These are phyloP conservation scores for Aspergillus oerlinghausenensis DNA, from an alignment of 2,329 filamentous ascomycete genomes.

Conservation along the genomic window DNA sequence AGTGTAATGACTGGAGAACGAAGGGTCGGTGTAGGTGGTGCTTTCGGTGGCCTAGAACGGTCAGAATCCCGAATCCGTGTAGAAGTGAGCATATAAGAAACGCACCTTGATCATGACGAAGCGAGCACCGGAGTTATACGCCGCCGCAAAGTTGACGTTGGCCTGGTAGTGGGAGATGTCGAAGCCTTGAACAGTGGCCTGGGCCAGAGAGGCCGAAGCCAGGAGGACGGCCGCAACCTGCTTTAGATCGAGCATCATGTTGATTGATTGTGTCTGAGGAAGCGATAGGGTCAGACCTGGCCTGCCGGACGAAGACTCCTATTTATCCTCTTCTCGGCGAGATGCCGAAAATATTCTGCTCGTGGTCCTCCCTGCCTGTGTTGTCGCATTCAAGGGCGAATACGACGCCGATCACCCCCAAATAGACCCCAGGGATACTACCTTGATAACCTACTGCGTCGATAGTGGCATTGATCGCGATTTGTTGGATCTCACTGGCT, in stretches of 20 bases:
- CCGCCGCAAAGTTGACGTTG: slow-evolving; percentile 23
- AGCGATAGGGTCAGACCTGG: background rate
- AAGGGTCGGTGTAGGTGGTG: slow-evolving; percentile 43
- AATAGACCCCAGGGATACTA: background rate
- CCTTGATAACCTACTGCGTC: background rate
- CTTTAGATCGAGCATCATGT: background rate
- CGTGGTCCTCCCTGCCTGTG: background rate
- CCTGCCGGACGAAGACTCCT: background rate
- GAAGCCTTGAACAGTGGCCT: slow-evolving; percentile 27
- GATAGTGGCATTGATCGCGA: background rate
- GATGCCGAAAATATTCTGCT: background rate
- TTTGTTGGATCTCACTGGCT: background rate
- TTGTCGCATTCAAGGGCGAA: background rate
- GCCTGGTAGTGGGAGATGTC: slow-evolving; percentile 30
- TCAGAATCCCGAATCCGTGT: background rate
- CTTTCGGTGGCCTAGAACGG: slow-evolving; percentile 48
- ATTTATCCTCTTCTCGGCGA: background rate
- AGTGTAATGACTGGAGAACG: slow-evolving; percentile 48
- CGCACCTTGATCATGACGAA: slow-evolving; percentile 33
- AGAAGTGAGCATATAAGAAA: background rate
- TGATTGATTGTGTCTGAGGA: background rate
- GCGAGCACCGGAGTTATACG: slow-evolving; percentile 25
- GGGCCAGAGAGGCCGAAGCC: slow-evolving; percentile 13
- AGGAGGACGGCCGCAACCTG: slow-evolving; percentile 6
- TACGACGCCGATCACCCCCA: background rate